Evolutionary conservation across 2,329 filamentous ascomycete genomes (phyloP).

Genomic region (Emergomyces pasteurianus): DNA sequence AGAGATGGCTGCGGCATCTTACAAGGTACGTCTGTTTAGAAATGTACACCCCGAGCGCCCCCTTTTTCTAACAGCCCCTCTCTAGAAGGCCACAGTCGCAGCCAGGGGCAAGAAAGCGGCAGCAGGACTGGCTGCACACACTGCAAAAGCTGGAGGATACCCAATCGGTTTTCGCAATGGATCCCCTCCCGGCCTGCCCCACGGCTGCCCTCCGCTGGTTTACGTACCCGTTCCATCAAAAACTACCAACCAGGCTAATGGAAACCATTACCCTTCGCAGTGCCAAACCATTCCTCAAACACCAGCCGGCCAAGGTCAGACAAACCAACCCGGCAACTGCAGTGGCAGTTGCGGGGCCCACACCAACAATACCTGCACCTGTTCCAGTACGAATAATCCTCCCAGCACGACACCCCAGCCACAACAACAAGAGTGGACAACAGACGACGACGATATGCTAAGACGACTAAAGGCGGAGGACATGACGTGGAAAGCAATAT

Average conservation of each 20-base stretch:
- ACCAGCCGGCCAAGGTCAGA: background rate
- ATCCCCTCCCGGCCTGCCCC: background rate
- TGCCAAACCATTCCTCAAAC: background rate
- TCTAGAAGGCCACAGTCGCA: background rate
- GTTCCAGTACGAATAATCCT: background rate
- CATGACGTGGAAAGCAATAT: slow-evolving; percentile 16
- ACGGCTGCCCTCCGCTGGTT: background rate
- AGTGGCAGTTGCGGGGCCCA: too few relatives aligned
- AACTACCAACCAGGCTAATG: slow-evolving; percentile 1
- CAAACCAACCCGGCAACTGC: background rate
- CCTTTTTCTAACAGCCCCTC: background rate
- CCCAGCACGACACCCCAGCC: background rate
- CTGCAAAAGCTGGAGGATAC: background rate
- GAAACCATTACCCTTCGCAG: background rate
- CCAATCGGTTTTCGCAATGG: background rate
- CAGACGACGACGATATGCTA: slow-evolving; percentile 14
- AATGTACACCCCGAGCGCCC: background rate
- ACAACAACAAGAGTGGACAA: slow-evolving; percentile 11
- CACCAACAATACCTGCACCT: background rate
- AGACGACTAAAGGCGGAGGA: slow-evolving; percentile 12
- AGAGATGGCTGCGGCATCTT: slow-evolving; percentile 9
- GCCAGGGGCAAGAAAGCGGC: background rate
- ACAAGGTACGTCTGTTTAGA: slow-evolving; percentile 6
- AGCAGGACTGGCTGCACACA: background rate
- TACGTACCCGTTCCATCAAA: slow-evolving; percentile 1